Base-by-base conservation (phyloP, 129 eudicot genomes). In the Calendula officinalis region DNA sequence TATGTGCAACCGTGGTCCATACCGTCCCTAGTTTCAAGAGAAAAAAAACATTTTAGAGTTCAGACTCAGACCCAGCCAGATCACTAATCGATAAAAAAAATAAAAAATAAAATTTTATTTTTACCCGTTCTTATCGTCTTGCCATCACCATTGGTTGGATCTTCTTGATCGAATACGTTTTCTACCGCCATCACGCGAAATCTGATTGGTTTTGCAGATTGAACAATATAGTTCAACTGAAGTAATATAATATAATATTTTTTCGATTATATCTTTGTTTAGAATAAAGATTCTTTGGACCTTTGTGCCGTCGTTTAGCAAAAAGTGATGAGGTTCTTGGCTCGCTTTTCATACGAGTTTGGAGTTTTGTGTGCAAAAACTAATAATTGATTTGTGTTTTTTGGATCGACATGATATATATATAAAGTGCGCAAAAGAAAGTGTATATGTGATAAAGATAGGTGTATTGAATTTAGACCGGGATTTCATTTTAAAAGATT, bases 1-100 rank as follows among this genome's bases (percentile, higher is more conserved):
- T 80, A 70, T 85, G 91, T 5, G 91, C 87, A 38, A 78, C 37
- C 22, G 80, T 77, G 8, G 78, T 81, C 81, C 85, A 81, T 45
- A 78, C 36, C 42, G 84, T 85, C 16, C 88, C 91, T 81, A 78
- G 33, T 41, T 30, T 40, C 62, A 41, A 40, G 15, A 35, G 52
- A 50, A 57, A 22, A 22, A 0, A 22, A 22, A 22, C 30, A 22
- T 2, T 22, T 22, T 2, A 22, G 30, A 22, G 30, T 43, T 9
- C n/a, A 56, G 2, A 62, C 7, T 2, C 12, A 6, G 10, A 36
- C 43, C 7, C 4, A 53, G 32, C 47, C 48, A 3, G 38, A 13
- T 5, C 35, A 64, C 27, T 3, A 65, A 56, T 5, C 13, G 4
- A 4, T n/a, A 22, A n/a, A 74, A 60, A 42, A 6, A 7, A 49